A percentile compares a stretch with the other conserved stretches of the same genome.
Conservation (phyloP, 495 filamentous ascomycete species). For the Alectoria sarmentosa region DNA sequence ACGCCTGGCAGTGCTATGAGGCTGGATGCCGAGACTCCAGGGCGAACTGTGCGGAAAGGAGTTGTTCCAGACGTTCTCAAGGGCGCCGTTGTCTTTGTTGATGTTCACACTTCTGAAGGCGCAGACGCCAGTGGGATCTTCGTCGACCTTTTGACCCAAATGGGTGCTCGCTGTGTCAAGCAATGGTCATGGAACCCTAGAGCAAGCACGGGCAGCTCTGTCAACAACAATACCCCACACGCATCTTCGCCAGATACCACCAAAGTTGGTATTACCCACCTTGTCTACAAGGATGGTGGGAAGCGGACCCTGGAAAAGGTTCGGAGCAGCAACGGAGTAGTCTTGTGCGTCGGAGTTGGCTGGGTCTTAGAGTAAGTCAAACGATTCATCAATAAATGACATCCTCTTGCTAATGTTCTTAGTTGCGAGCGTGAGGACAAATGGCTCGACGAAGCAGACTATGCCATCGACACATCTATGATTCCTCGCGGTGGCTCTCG, state of each 20-base stretch:
- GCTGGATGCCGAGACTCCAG: slow-evolving; percentile 48
- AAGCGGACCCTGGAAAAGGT: slow-evolving; percentile 85
- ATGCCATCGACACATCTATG: slow-evolving; percentile 62
- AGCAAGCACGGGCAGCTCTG: slow-evolving; percentile 30
- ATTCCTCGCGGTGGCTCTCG: slow-evolving; percentile 71
- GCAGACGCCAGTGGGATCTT: slow-evolving; percentile 82
- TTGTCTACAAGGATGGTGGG: slow-evolving; percentile 91
- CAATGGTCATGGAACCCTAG: slow-evolving; percentile 79
- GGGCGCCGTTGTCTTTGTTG: slow-evolving; percentile 80
- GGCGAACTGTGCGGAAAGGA: slow-evolving; percentile 45
- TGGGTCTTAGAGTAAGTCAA: slow-evolving; percentile 79
- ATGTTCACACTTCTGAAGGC: slow-evolving; percentile 87
- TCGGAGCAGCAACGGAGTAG: slow-evolving; percentile 60
- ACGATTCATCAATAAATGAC: neutral
- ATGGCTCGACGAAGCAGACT: slow-evolving; percentile 64
- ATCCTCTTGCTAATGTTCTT: slow-evolving; percentile 24
- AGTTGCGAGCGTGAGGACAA: slow-evolving; percentile 75
- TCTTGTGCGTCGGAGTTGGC: slow-evolving; percentile 76
- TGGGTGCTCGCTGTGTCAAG: slow-evolving; percentile 81
- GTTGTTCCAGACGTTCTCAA: slow-evolving; percentile 47
- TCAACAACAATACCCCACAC: slow-evolving; percentile 5
- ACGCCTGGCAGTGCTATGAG: slow-evolving; percentile 31
- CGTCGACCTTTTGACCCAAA: slow-evolving; percentile 67
- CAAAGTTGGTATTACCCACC: slow-evolving; percentile 84
- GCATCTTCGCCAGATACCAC: slow-evolving; percentile 24